Base-by-base conservation (phyloP, 1,284 basidiomycete species). In the Malassezia psittaci region DNA sequence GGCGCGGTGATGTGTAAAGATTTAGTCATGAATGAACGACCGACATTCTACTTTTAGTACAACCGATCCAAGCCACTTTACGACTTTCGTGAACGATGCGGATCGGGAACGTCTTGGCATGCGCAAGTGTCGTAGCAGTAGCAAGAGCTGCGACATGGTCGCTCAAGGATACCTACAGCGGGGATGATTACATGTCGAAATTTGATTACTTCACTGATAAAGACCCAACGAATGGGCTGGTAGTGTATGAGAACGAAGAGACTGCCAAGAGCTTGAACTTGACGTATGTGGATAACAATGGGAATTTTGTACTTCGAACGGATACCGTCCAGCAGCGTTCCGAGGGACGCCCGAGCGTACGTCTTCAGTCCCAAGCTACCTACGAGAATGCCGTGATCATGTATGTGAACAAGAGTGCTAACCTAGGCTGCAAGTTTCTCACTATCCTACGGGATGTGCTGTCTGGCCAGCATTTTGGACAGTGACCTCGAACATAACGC, bases 401-500 rank as follows among this genome's bases (percentile, higher is more conserved):
- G 42, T 50, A 42, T 8, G 51, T 52, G 35, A 29, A n/a, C 11
- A 3, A 29, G 7, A 19, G 10, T 15, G 10, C 24, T 40, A 16
- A 57, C 35, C 18, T 44, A 60, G 49, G 1, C 49, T 70, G n/a
- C 64, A 72, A 46, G 65, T 67, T 12, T 61, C 64, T 12, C 69
- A 72, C 46, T 57, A 67, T 15, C 71, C 71, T 1, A 46, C 57
- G 2, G 70, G 69, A 24, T 73, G 70, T 52, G 60, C 70, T 9
- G 61, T 60, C 36, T 74, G 72, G 72, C 72, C 72, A 11, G 70
- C 70, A 5, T 74, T 69, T 51, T 74, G 71, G 72, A 72, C 66
- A 3, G 65, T 69, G 29, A 72, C 70, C 3, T 38, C 59, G 15
- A 45, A 68, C 37, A 18, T 61, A 12, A 33, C 63, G 13, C 16